phyloP scores from a whole-genome alignment of 2,329 filamentous ascomycete genomes.

The Clonostachys rhizophaga region DNA sequence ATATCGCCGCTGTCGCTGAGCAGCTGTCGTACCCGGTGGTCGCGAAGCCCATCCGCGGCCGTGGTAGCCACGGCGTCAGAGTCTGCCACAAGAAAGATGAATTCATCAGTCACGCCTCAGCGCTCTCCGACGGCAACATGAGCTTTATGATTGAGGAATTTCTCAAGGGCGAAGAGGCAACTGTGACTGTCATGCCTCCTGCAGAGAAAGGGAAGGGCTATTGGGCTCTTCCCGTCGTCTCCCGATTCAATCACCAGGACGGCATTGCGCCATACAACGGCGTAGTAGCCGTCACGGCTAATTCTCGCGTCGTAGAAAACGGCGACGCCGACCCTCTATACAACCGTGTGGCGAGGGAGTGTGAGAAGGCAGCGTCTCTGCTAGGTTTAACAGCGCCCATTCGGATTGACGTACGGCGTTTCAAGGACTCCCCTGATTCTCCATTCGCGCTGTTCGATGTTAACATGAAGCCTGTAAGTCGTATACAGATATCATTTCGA shows the following conservation, averaged over 20 bases:
- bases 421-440: conserved; percentile 13
- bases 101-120: conserved; percentile 23
- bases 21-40: conserved; percentile 28
- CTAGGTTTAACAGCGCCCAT: conserved; percentile 36
- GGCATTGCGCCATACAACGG: conserved; percentile 45
- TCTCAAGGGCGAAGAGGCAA: conserved; percentile 40
- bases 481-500: background rate
- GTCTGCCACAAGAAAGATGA: conserved; percentile 26
- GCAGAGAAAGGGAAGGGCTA: conserved; percentile 19
- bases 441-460: conserved; percentile 43
- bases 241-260: conserved; percentile 38
- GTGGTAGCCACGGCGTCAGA: conserved; percentile 44
- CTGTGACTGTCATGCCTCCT: conserved; percentile 46
- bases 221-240: conserved; percentile 37
- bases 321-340: conserved; percentile 22
- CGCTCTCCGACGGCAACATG: conserved; percentile 7
- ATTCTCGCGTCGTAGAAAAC: conserved; percentile 34
- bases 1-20: background rate
- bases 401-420: conserved; percentile 38
- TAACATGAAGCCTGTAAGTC: conserved; percentile 44
- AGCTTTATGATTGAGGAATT: conserved; percentile 41
- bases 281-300: conserved; percentile 36
- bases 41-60: conserved; percentile 40
- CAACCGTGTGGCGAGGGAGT: conserved; percentile 23
- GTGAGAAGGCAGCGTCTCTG: conserved; percentile 28